Conservation (phyloP, 306 rosid species). For the Vigna trinervia region DNA sequence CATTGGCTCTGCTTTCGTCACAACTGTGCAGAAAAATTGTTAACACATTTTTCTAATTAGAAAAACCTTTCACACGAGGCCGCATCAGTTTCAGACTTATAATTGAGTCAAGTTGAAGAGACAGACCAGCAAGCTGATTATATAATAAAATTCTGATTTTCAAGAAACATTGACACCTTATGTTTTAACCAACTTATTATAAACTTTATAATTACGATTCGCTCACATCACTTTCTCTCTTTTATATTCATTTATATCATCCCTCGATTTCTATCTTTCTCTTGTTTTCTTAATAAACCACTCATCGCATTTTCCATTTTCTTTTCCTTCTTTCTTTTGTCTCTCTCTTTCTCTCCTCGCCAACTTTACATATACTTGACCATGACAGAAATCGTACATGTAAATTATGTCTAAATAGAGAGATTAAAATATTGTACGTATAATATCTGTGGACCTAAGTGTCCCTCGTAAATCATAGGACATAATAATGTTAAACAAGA, state of each 20-base stretch:
- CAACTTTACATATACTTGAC: not conserved
- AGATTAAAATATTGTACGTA: no score
- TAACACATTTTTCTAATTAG: not conserved
- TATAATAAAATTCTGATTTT: slow-evolving; percentile 36
- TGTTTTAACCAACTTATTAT: not conserved
- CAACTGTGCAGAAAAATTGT: not conserved
- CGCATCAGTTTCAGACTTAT: slow-evolving; percentile 42
- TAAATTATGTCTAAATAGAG: no score
- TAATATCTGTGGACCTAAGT: slow-evolving; percentile 30
- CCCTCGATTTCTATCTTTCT: not conserved
- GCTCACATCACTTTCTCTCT: not conserved
- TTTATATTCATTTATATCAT: not conserved
- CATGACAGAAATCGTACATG: not conserved
- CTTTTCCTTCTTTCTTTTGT: not conserved
- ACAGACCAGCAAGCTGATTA: slow-evolving; percentile 46
- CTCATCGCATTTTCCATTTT: not conserved
- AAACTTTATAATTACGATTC: not conserved
- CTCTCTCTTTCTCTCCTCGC: not conserved
- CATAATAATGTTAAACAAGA: not conserved
- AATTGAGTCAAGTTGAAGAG: slow-evolving; percentile 55
- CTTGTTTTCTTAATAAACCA: not conserved
- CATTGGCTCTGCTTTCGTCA: slow-evolving; percentile 2
- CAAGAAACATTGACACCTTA: not conserved
- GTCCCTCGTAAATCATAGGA: not conserved
- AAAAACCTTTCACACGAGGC: slow-evolving; percentile 28